Conservation (phyloP, 2,329 filamentous ascomycete genomes). For the Orbilia quercus region DNA sequence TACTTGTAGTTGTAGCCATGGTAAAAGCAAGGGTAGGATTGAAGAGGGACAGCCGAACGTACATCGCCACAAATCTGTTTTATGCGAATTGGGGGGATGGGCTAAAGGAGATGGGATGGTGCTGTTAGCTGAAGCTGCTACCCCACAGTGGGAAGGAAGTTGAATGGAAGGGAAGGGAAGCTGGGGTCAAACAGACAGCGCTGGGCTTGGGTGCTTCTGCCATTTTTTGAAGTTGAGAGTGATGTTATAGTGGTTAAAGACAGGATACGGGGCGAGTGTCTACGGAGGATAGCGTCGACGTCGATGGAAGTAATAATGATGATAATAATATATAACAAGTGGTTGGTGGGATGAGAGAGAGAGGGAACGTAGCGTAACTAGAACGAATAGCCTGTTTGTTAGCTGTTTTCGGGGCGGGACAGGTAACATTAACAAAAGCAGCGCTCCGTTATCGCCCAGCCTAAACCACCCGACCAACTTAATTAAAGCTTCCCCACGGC, state of each 20-base stretch:
- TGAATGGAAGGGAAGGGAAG: too few species aligned
- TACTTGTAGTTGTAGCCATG: too few species aligned
- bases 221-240: slow-evolving; percentile 35
- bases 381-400: not conserved
- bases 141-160: slow-evolving; percentile 29
- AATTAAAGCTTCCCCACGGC: too few species aligned
- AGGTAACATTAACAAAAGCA: too few species aligned
- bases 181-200: slow-evolving; percentile 29
- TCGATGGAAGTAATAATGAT: slow-evolving; percentile 2
- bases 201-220: slow-evolving; percentile 42
- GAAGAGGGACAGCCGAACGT: slow-evolving; percentile 64
- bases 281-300: slow-evolving; percentile 2
- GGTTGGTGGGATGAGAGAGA: not conserved
- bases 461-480: slow-evolving; percentile 46
- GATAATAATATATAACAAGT: too few species aligned
- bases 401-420: slow-evolving; percentile 1
- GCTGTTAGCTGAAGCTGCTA: slow-evolving; percentile 17
- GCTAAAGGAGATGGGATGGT: slow-evolving; percentile 67
- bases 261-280: not conserved
- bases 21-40: slow-evolving; percentile 3
- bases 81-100: slow-evolving; percentile 78
- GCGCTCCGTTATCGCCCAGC: slow-evolving; percentile 54
- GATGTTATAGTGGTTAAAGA: not conserved
- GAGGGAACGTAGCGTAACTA: too few species aligned
- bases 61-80: slow-evolving; percentile 88